Evolutionary conservation across 2,329 filamentous ascomycete genomes (phyloP).

Genomic region (Ophiostoma pallidulum): DNA sequence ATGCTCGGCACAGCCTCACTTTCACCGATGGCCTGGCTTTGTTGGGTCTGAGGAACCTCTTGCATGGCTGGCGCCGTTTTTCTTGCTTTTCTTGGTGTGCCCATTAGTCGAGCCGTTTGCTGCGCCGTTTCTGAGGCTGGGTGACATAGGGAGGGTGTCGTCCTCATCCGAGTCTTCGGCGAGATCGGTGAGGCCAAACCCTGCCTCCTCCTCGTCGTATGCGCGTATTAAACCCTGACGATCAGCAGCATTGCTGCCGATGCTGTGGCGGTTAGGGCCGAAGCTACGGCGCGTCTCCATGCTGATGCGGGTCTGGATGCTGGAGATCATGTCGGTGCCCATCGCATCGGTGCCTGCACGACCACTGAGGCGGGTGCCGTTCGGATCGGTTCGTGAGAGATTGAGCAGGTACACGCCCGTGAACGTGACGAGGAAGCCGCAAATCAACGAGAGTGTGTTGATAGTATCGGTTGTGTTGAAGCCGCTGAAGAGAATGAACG

Average conservation of each 20-base stretch:
- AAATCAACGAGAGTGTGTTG: conserved; percentile 85
- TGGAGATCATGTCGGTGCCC: conserved; percentile 84
- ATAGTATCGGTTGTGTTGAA: conserved; percentile 92
- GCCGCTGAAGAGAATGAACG: conserved; percentile 89
- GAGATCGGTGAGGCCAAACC: conserved; percentile 70
- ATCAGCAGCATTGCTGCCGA: conserved; percentile 57
- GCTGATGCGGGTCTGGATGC: conserved; percentile 79
- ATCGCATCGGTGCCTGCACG: conserved; percentile 62
- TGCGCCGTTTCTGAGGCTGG: conserved; percentile 36
- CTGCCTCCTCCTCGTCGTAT: conserved; percentile 76
- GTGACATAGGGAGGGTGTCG: conserved; percentile 28
- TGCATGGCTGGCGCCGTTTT: conserved; percentile 7
- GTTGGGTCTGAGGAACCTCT: conserved; percentile 3
- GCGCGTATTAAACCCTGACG: conserved; percentile 76
- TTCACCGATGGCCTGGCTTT: conserved; percentile 12
- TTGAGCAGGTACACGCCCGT: conserved; percentile 93
- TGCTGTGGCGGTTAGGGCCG: conserved; percentile 44
- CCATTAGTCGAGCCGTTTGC: conserved; percentile 22
- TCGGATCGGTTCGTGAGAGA: conserved; percentile 83
- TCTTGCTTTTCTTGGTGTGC: conserved; percentile 14
- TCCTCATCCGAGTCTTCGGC: conserved; percentile 68
- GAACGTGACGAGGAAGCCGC: conserved; percentile 90
- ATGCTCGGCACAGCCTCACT: too few relatives aligned
- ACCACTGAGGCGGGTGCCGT: conserved; percentile 59
- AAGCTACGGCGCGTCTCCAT: conserved; percentile 83